phyloP scores from a whole-genome alignment of 1,284 basidiomycete genomes.

The Leccinum fallax region DNA sequence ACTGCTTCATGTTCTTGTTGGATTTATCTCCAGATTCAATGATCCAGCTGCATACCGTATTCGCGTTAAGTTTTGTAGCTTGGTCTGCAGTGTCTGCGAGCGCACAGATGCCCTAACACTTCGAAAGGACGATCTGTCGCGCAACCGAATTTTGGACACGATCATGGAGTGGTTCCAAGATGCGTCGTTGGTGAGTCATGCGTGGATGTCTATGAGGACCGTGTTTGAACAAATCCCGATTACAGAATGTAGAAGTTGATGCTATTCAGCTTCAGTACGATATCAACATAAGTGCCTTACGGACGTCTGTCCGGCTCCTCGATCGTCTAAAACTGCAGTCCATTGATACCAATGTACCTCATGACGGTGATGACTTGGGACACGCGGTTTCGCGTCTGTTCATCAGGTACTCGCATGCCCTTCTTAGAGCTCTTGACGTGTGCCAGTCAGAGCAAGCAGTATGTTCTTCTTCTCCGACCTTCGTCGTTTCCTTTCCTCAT shows the following conservation, averaged over 20 bases:
- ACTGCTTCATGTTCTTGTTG: constrained; percentile 63
- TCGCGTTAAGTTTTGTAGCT: constrained; percentile 75
- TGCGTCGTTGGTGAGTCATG: constrained; percentile 45
- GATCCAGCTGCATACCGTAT: constrained; percentile 60
- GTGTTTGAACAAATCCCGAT: constrained; percentile 13
- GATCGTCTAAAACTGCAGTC: constrained; percentile 74
- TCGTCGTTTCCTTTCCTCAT: constrained; percentile 12
- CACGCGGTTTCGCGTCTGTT: constrained; percentile 79
- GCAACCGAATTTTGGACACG: constrained; percentile 75
- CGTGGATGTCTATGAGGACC: background rate
- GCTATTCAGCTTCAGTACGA: constrained; percentile 53
- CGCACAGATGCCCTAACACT: constrained; percentile 63
- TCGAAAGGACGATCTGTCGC: constrained; percentile 64
- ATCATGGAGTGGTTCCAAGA: constrained; percentile 78
- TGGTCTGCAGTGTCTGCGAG: constrained; percentile 70
- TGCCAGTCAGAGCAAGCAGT: constrained; percentile 51
- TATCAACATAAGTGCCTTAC: constrained; percentile 71
- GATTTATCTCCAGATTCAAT: constrained; percentile 66
- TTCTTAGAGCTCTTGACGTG: constrained; percentile 63
- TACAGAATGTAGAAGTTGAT: constrained; percentile 34
- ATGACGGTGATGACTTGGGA: constrained; percentile 63
- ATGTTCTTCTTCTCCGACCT: constrained; percentile 18
- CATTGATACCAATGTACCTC: constrained; percentile 50
- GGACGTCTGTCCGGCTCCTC: constrained; percentile 73
- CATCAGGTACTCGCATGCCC: constrained; percentile 70